Evolutionary conservation across 768 basidiomycete species (phyloP), one percentile per base, ranked within the genome.

Genomic region (Ramaria rubella): DNA sequence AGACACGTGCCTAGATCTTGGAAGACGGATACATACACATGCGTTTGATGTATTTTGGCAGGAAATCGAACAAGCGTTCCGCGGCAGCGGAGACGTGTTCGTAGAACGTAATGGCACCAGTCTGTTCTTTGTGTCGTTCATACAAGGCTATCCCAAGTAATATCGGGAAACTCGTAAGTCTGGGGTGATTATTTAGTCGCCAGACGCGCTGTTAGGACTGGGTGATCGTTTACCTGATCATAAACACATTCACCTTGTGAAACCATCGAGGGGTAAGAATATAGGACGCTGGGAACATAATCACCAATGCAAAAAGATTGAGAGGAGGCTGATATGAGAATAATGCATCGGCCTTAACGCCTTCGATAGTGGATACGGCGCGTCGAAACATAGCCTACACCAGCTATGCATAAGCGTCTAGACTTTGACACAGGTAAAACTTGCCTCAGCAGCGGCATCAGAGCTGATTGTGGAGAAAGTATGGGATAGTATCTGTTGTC

Each of bases 271-370:
- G 92, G 6, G 79, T 79, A n/a, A 96, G 75, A 51, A 93, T 70
- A 67, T 89, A 94, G 61, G 86, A 89, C 21, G 88, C 77, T 1
- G 96, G 94, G 59, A 94, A 75, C 79, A 99, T 87, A 60, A 95
- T 75, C 51, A 83, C 82, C 14, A 98, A 73, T 0, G 95, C 96
- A 42, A 94, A 59, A 5, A 97, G 70, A 68, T 98, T 99, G 64
- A 98, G 71, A 0, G 96, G 96, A 1, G 95, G 87, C 64, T 94
- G 91, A 67, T 97, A 97, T 23, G 90, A 93, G 68, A 96, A 97
- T 12, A 97, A 68, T 0, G 83, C 90, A 67, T 97, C 94, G 26
- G 89, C 90, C 65, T 93, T 91, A 49, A 92, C 90, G 34, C 90
- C 94, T 77, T 98, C 96, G 50, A 99, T 85, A 0, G 94, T 97